Evolutionary conservation across 2,329 filamentous ascomycete genomes (phyloP).

Genomic region (Claviceps humidiphila): DNA sequence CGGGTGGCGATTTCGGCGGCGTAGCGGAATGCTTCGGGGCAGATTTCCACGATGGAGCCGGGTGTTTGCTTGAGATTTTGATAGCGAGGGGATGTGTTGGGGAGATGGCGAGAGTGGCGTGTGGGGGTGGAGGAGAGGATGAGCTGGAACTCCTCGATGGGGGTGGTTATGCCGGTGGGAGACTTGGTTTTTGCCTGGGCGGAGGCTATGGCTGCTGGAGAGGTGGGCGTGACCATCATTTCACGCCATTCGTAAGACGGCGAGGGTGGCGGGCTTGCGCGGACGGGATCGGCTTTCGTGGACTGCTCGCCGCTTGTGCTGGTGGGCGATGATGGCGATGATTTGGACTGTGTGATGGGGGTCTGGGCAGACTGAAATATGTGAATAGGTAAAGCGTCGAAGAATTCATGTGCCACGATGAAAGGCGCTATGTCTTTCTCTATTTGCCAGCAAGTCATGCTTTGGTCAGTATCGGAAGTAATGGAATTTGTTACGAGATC

Average conservation of each 20-base stretch:
- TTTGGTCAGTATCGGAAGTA: not conserved
- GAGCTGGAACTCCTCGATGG: conserved; percentile 74
- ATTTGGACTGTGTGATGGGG: conserved; percentile 6
- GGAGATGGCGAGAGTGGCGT: conserved; percentile 73
- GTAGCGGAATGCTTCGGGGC: conserved; percentile 73
- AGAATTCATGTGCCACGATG: conserved; percentile 96
- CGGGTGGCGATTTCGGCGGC: conserved; percentile 68
- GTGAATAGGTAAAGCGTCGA: conserved; percentile 93
- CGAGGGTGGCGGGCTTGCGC: not conserved
- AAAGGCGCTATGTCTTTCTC: conserved; percentile 66
- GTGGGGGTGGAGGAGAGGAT: conserved; percentile 63
- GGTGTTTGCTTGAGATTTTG: conserved; percentile 53
- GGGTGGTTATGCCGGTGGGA: conserved; percentile 26
- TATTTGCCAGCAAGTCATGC: conserved; percentile 15
- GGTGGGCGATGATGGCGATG: conserved; percentile 11
- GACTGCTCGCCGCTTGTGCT: not conserved
- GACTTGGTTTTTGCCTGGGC: conserved; percentile 37
- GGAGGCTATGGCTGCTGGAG: conserved; percentile 38
- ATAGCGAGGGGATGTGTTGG: conserved; percentile 70
- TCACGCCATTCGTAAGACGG: conserved; percentile 58
- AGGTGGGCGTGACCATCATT: conserved; percentile 60
- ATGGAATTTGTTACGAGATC: no score
- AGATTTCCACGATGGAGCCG: conserved; percentile 73
- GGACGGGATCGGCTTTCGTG: not conserved
- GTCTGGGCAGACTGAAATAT: conserved; percentile 66